Conservation (phyloP, 352 stramenopile species). For the Pythium rhizo-oryzae region DNA sequence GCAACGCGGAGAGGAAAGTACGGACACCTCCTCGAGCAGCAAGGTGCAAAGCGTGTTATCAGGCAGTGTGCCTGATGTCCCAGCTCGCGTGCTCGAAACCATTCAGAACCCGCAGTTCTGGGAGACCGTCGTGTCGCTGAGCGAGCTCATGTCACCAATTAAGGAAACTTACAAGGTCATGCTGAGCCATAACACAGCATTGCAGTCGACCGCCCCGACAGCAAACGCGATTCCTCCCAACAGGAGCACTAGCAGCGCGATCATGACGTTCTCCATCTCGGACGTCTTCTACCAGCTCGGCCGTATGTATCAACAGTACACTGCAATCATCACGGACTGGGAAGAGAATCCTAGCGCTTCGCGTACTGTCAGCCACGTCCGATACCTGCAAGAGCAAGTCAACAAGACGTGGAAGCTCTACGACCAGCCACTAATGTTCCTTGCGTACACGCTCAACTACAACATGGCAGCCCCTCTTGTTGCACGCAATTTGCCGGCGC, state of each 20-base stretch:
- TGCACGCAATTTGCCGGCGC: constrained; percentile 45
- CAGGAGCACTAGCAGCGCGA: constrained; percentile 13
- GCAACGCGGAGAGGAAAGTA: constrained; percentile 12
- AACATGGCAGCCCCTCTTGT: constrained; percentile 58
- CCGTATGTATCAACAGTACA: constrained; percentile 79
- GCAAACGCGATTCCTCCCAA: neutral
- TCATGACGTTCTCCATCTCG: constrained; percentile 55
- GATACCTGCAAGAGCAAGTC: constrained; percentile 57
- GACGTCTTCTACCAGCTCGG: constrained; percentile 82
- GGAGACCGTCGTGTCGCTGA: constrained; percentile 73
- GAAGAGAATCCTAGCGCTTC: constrained; percentile 56
- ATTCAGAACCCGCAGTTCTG: constrained; percentile 74
- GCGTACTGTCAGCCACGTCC: constrained; percentile 54
- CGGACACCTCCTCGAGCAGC: constrained; percentile 18
- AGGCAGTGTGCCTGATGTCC: constrained; percentile 13
- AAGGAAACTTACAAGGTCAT: constrained; percentile 80
- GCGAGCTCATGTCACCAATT: constrained; percentile 76
- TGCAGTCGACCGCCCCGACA: neutral
- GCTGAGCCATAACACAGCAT: constrained; percentile 29
- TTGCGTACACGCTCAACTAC: constrained; percentile 80
- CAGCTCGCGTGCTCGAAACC: constrained; percentile 41
- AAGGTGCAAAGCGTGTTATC: constrained; percentile 39
- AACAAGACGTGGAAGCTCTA: constrained; percentile 80
- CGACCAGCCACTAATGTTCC: constrained; percentile 68
- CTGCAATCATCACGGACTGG: constrained; percentile 66